Conservation (phyloP, 257 asterid genomes). For the Gynochthodes officinalis region DNA sequence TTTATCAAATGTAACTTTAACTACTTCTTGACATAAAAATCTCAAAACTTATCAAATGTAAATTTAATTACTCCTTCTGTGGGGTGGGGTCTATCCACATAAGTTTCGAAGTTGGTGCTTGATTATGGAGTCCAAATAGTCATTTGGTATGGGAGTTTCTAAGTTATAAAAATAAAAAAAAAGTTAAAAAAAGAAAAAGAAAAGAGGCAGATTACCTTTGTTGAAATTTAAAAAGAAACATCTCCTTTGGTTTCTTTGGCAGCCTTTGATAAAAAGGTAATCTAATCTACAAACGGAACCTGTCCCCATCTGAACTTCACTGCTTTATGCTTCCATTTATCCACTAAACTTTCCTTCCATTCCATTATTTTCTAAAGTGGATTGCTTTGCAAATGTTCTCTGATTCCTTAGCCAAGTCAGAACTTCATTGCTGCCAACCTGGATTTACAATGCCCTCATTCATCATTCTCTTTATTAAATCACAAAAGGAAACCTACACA, state of each 20-base stretch:
- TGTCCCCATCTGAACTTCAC: conserved; percentile 32
- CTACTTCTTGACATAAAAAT: too few relatives aligned
- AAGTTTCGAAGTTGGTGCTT: too few relatives aligned
- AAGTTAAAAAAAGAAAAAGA: neutral
- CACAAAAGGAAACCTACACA: too few relatives aligned
- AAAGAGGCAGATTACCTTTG: conserved; percentile 11
- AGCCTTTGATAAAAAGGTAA: conserved; percentile 21
- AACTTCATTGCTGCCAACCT: conserved; percentile 17
- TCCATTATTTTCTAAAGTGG: neutral
- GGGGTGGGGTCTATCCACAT: too few relatives aligned
- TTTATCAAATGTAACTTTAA: neutral
- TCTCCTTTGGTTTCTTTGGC: conserved; percentile 6
- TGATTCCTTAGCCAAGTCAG: conserved; percentile 23
- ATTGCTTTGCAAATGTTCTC: conserved; percentile 9
- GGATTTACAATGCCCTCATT: conserved; percentile 16
- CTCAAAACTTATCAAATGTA: too few relatives aligned
- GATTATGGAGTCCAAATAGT: too few relatives aligned
- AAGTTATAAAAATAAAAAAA: too few relatives aligned
- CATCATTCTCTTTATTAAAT: neutral
- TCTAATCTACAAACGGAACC: conserved; percentile 3
- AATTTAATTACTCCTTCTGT: too few relatives aligned
- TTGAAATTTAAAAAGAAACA: neutral
- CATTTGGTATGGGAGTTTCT: too few relatives aligned
- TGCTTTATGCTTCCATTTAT: conserved; percentile 16
- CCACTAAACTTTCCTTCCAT: conserved; percentile 7